Conservation (phyloP, 2,329 filamentous ascomycete species). For the Verticillium alfalfae region DNA sequence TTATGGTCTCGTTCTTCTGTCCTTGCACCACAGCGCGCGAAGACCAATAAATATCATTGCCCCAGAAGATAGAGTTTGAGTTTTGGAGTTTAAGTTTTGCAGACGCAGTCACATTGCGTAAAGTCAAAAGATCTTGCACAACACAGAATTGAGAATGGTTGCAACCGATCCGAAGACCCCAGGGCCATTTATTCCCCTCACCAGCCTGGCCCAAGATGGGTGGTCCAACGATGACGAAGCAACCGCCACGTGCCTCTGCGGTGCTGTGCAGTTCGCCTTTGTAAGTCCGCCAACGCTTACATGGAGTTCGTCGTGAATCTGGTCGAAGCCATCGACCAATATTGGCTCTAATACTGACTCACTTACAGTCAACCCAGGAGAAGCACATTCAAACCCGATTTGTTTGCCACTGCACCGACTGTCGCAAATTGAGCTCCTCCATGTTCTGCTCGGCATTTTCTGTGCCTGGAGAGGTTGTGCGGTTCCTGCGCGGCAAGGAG, state of each 20-base stretch:
- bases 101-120: too few relatives aligned
- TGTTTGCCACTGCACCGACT: constrained; percentile 57
- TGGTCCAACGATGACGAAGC: constrained; percentile 40
- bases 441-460: constrained; percentile 58
- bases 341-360: not conserved
- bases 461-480: constrained; percentile 36
- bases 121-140: too few relatives aligned
- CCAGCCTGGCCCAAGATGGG: constrained; percentile 31
- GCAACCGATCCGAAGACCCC: too few relatives aligned
- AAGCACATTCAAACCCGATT: constrained; percentile 43
- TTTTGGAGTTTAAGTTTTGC: too few relatives aligned
- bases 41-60: too few relatives aligned
- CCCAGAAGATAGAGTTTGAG: too few relatives aligned
- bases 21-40: too few relatives aligned
- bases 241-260: constrained; percentile 55
- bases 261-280: constrained; percentile 47
- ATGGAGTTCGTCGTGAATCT: not conserved
- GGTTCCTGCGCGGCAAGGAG: constrained; percentile 44
- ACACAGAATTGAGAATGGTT: too few relatives aligned
- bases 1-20: too few relatives aligned
- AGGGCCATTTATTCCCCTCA: constrained; percentile 23
- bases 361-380: constrained; percentile 34
- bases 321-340: not conserved
- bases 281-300: constrained; percentile 25
- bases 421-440: constrained; percentile 56